Evolutionary conservation across 352 stramenopile species (phyloP), one percentile per base, ranked within the genome.

Genomic region (Globisporangium irregulare): DNA sequence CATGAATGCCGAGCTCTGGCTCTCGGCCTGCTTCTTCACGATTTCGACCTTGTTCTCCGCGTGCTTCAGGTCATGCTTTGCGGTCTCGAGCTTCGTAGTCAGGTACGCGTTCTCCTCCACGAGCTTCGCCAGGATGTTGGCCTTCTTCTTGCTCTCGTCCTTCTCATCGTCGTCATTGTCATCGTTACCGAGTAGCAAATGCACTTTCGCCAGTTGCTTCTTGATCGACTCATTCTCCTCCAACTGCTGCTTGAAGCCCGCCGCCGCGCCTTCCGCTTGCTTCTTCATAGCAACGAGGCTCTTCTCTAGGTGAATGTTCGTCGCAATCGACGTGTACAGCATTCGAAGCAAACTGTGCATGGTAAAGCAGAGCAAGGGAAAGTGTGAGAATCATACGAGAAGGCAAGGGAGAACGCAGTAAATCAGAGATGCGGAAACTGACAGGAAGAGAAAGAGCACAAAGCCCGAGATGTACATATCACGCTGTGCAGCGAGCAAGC

Each of bases 401-500:
- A 50, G 4, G 62, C 4, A 55, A 56, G 34, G 18, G 10, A 41
- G 10, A 2, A 32, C 18, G 3, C 64, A 15, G 38, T 14, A 24
- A 27, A 14, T 1, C 38, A 46, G 46, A 63, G 4, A 15, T 60
- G 18, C 12, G 14, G 1, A 48, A 6, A 74, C 74, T 36, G 72
- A 80, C 73, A 92, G 61, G 63, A 94, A 94, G 8, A 94, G 73
- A 73, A 95, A 95, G 48, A 95, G 76, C 41, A 77, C 90, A 69
- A 94, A 93, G 70, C 87, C 86, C 36, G 87, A 84, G 66, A 95
- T 94, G 83, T 95, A 95, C 85, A 94, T 92, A 69, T 95, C 82
- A 24, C 87, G 81, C 70, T 95, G 86, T 0, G 87, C 84, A 18
- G 79, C 80, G 63, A 95, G 75, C 63, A 95, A 63, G 27, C 86